These are phyloP conservation scores for Neopestalotiopsis rosae DNA, from an alignment of 2,329 filamentous ascomycete species.

Conservation along the genomic window DNA sequence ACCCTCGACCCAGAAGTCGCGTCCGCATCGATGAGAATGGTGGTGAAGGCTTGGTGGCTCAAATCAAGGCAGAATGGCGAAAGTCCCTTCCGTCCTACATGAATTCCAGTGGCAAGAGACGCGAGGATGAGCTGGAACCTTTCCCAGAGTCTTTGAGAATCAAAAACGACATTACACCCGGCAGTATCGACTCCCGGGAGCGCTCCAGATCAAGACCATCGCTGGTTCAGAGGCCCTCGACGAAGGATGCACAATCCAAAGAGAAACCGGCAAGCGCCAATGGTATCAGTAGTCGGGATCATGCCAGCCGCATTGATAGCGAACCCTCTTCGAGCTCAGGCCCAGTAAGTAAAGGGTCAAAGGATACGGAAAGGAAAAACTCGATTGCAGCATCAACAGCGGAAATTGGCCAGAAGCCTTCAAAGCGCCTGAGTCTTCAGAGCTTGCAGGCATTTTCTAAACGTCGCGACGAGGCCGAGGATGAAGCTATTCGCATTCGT, in stretches of 20 bases:
- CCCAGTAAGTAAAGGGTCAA: neutral
- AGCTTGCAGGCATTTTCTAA: constrained; percentile 20
- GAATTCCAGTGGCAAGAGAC: constrained; percentile 13
- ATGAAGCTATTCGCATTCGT: constrained; percentile 23
- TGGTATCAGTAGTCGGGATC: neutral
- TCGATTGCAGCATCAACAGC: constrained; percentile 24
- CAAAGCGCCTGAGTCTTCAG: constrained; percentile 29
- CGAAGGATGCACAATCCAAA: neutral
- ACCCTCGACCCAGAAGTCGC: neutral
- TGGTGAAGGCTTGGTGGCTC: neutral
- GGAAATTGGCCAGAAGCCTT: constrained; percentile 22
- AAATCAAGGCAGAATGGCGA: constrained; percentile 22
- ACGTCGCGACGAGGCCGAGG: constrained; percentile 21
- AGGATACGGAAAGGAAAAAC: constrained; percentile 23
- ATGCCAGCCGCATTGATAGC: neutral
- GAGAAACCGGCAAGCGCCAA: neutral
- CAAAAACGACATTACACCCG: neutral
- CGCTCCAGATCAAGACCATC: neutral
- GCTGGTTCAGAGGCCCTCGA: neutral
- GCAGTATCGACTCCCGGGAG: neutral
- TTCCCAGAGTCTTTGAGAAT: constrained; percentile 29
- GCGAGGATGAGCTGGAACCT: constrained; percentile 18
- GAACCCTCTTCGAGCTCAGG: neutral
- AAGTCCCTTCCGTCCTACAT: constrained; percentile 33
- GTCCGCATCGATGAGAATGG: neutral